Percentiles rank a stretch among this genome's conserved stretches.
phyloP scores from a whole-genome alignment of 2,329 filamentous ascomycete genomes.

The Alternaria atra region DNA sequence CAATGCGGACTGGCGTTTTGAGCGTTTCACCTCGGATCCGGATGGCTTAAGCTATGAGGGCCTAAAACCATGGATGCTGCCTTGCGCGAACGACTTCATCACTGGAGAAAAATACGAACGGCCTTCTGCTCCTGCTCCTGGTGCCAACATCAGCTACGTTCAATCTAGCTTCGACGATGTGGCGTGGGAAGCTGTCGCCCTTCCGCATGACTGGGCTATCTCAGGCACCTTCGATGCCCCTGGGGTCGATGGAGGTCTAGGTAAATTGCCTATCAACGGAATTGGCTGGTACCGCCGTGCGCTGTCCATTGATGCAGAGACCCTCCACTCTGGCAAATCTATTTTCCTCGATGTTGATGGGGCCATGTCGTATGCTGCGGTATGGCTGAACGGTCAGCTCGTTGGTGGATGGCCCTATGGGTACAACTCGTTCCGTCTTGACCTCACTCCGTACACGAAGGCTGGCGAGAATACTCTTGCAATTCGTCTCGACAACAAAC shows the following conservation, averaged over 20 bases:
- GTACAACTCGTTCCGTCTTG: constrained; percentile 62
- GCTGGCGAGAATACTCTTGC: constrained; percentile 56
- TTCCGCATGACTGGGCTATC: constrained; percentile 63
- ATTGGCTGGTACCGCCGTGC: constrained; percentile 63
- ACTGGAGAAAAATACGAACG: constrained; percentile 43
- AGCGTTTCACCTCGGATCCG: constrained; percentile 48
- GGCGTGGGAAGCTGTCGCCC: constrained; percentile 53
- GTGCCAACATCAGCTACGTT: constrained; percentile 44
- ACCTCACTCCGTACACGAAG: constrained; percentile 57
- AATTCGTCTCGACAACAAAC: constrained; percentile 61
- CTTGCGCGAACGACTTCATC: constrained; percentile 55
- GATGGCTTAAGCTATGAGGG: constrained; percentile 51
- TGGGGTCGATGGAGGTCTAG: constrained; percentile 51
- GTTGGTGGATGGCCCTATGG: constrained; percentile 64
- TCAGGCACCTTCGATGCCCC: constrained; percentile 55
- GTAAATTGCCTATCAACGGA: constrained; percentile 61
- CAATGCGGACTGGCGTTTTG: constrained; percentile 53
- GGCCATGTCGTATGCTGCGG: constrained; percentile 62
- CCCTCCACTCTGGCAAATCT: constrained; percentile 46
- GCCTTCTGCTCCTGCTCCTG: constrained; percentile 42
- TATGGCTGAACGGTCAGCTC: constrained; percentile 62
- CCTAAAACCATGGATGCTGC: constrained; percentile 56
- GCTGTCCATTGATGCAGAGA: constrained; percentile 40
- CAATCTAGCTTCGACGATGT: constrained; percentile 52
- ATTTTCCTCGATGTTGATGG: constrained; percentile 62